phyloP scores from a whole-genome alignment of 306 rosid species.

The Trifolium fragiferum region DNA sequence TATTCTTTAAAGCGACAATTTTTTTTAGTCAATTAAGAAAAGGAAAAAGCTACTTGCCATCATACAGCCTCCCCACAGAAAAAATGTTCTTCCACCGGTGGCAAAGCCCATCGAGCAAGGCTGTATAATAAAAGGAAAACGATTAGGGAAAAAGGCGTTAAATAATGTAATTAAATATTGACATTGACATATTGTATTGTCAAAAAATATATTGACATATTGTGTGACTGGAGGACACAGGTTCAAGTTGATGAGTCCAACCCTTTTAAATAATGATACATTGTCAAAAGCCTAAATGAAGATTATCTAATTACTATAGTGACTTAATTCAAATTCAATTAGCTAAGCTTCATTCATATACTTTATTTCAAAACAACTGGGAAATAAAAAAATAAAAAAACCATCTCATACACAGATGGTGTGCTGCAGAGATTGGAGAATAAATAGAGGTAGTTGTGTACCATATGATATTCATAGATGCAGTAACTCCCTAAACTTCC shows the following conservation, averaged over 20 bases:
- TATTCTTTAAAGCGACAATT: conserved; percentile 34
- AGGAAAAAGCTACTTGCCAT: conserved; percentile 70
- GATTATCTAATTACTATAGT: conserved; percentile 28
- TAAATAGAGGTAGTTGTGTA: conserved; percentile 43
- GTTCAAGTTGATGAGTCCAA: neutral
- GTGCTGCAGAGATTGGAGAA: conserved; percentile 26
- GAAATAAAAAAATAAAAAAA: conserved; percentile 27
- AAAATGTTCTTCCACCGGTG: conserved; percentile 95
- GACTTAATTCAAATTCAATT: conserved; percentile 28
- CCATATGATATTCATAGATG: conserved; percentile 98
- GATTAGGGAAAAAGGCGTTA: conserved; percentile 28
- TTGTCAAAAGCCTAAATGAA: conserved; percentile 20
- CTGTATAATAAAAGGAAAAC: conserved; percentile 50
- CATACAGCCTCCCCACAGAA: conserved; percentile 99
- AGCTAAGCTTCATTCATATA: conserved; percentile 23
- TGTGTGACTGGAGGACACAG: neutral
- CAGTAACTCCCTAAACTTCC: conserved; percentile 98
- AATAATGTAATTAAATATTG: conserved; percentile 9
- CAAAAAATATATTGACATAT: conserved; percentile 5
- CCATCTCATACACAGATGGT: conserved; percentile 25
- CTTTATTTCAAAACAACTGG: conserved; percentile 29
- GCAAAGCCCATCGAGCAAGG: conserved; percentile 99
- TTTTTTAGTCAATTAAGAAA: neutral
- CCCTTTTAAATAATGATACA: conserved; percentile 5
- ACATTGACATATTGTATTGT: neutral